Base-by-base conservation (phyloP, 306 rosid genomes). In the Quercus parvula region DNA sequence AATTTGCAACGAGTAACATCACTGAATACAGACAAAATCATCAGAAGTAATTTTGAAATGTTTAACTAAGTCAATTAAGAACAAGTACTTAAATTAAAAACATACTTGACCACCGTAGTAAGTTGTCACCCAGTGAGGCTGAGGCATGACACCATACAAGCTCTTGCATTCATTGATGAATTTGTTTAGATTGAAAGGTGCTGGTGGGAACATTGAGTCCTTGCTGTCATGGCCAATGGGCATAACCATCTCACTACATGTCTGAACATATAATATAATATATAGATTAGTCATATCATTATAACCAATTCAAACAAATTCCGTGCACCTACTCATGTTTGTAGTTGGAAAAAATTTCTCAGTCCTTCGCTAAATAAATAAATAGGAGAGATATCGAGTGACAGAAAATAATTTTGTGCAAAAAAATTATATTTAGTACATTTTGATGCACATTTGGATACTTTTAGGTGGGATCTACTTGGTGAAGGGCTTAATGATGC, bases 101-200 rank as follows among this genome's bases (percentile, higher is more conserved):
- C 94, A 22, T 85, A 89, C 94, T 35, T 24, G 84, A 69, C 96
- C 96, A 73, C 96, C 94, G 77, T 88, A 92, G 70, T 88, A 91
- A 24, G 94, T 86, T 27, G 96, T 91, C 35, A 80, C 82, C 96
- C 96, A 93, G 75, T 88, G 90, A 63, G 90, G 90, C 20, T 70
- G 90, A 4, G 96, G 94, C 17, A 75, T 56, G 49, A 91, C 89
- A 0, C 91, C 97, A 73, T 87, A 91, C 33, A 4, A 3, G 12
- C n/a, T 75, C 61, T 51, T 71, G 86, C 97, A 91, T 3, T 52
- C 2, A 2, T 78, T n/a, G 59, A 69, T 82, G 63, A 59, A 81
- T 18, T n/a, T 51, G 14, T 58, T 63, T 59, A 86, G 74, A 27
- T 71, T 22, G 64, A 91, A 93, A 9, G 87, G 86, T 28, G 14